phyloP scores from a whole-genome alignment of 2,329 filamentous ascomycete species.

The Colletotrichum zoysiae region DNA sequence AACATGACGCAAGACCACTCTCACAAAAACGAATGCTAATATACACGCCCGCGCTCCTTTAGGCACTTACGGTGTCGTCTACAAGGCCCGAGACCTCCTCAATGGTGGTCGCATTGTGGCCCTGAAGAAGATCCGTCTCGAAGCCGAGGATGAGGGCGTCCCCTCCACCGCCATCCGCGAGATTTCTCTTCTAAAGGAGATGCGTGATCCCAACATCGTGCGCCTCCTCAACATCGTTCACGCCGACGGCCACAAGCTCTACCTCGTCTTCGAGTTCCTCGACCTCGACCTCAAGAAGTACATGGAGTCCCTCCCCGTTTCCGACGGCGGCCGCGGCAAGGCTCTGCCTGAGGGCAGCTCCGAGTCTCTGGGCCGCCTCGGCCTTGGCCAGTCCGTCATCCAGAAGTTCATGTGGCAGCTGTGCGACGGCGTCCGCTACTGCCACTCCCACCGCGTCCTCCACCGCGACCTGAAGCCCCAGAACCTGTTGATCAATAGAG shows the following conservation, averaged over 20 bases:
- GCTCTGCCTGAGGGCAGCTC: constrained; percentile 83
- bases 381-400: constrained; percentile 83
- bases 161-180: constrained; percentile 94
- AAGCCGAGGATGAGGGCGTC: constrained; percentile 94
- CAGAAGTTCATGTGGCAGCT: constrained; percentile 95
- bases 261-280: constrained; percentile 92
- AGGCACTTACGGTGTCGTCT: constrained; percentile 96
- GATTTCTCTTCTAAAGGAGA: constrained; percentile 93
- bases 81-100: constrained; percentile 90
- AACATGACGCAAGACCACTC: constrained; percentile 18
- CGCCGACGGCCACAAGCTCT: constrained; percentile 93
- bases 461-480: constrained; percentile 93
- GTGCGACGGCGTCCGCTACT: constrained; percentile 86
- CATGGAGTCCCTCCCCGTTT: constrained; percentile 90
- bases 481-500: constrained; percentile 86
- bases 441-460: constrained; percentile 87
- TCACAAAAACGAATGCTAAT: constrained; percentile 4
- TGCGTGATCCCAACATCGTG: constrained; percentile 92
- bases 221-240: constrained; percentile 92
- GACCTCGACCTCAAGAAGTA: constrained; percentile 95
- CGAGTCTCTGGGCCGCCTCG: constrained; percentile 73
- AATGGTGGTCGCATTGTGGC: constrained; percentile 89
- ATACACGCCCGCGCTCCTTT: constrained; percentile 21
- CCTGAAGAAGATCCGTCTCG: constrained; percentile 94
- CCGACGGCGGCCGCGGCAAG: constrained; percentile 87